Evolutionary conservation across 176 grass and related monocot species (phyloP), one percentile per base, ranked within the genome.

Genomic region (Aechmea fasciata): DNA sequence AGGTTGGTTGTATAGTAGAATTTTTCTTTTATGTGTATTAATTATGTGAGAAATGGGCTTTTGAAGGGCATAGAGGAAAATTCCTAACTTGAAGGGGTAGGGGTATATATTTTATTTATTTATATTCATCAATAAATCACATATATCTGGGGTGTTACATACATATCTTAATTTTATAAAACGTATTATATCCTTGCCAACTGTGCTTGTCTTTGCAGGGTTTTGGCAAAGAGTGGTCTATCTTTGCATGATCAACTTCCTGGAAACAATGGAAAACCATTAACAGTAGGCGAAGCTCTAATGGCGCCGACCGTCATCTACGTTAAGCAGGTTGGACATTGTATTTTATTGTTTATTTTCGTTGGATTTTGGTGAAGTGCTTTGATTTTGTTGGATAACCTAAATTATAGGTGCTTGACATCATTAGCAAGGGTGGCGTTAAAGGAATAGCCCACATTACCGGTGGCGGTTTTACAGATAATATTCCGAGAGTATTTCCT

Each of bases 251-350:
- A 92, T 53, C 81, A 81, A 13, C 86, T 97, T 61, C 93, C 82
- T 62, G 77, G 53, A 72, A 92, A 90, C 74, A 82, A 82, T 75
- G 76, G 71, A 1, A 48, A 76, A 26, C 57, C 71, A 29, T 77
- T 69, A 48, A 90, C 86, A 77, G 77, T 97, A 69, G 93, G 93
- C 77, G 86, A 97, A 87, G 89, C 93, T 83, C 70, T 97, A 71
- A 97, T 92, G 93, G 86, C 86, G 47, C 93, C 93, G 29, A 97
- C 93, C 71, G 71, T 92, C 23, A 92, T 92, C 66, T 97, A 97
- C 69, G 93, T 97, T 49, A 92, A 92, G 53, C 82, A 97, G 93
- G 93, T 96, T 84, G 48, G 73, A n/a, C 78, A 72, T 65, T 66
- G 93, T 92, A 52, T 77, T 92, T 41, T 76, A 83, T 17, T 61